Conservation (phyloP, 1,284 basidiomycete genomes). For the Inonotus obliquus region DNA sequence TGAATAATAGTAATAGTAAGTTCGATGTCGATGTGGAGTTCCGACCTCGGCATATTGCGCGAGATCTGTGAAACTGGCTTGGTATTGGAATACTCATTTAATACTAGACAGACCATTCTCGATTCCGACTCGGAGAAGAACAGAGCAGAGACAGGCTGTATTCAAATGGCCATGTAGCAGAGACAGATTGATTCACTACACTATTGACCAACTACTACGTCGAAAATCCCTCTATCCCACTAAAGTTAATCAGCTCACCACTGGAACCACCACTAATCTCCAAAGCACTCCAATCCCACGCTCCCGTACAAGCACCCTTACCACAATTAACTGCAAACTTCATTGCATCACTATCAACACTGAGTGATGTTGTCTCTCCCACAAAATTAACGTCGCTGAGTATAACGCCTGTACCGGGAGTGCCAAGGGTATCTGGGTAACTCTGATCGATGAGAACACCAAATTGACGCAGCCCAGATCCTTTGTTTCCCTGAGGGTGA, state of each 20-base stretch:
- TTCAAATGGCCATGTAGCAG: too few relatives aligned
- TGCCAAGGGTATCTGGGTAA: conserved; percentile 40
- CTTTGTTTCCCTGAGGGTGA: conserved; percentile 39
- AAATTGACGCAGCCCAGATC: conserved; percentile 34
- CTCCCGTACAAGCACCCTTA: conserved; percentile 37
- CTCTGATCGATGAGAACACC: conserved; percentile 46
- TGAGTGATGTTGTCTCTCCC: conserved; percentile 32
- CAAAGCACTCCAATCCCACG: conserved; percentile 50
- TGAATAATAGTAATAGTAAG: too few relatives aligned
- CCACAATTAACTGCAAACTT: conserved; percentile 44
- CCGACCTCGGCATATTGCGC: neutral
- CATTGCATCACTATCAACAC: conserved; percentile 33
- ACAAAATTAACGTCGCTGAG: conserved; percentile 22
- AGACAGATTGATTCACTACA: too few relatives aligned
- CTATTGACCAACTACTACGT: conserved; percentile 27
- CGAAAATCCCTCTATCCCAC: conserved; percentile 31
- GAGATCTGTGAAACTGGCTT: neutral
- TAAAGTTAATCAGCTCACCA: conserved; percentile 37
- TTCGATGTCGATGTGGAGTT: neutral
- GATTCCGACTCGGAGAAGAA: too few relatives aligned
- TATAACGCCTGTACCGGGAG: conserved; percentile 45
- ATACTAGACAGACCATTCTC: too few relatives aligned
- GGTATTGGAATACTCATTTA: neutral
- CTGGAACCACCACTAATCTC: conserved; percentile 39
- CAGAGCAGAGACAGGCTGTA: too few relatives aligned